Base-by-base conservation (phyloP, 2,329 filamentous ascomycete species). In the Stachybotrys chartarum region DNA sequence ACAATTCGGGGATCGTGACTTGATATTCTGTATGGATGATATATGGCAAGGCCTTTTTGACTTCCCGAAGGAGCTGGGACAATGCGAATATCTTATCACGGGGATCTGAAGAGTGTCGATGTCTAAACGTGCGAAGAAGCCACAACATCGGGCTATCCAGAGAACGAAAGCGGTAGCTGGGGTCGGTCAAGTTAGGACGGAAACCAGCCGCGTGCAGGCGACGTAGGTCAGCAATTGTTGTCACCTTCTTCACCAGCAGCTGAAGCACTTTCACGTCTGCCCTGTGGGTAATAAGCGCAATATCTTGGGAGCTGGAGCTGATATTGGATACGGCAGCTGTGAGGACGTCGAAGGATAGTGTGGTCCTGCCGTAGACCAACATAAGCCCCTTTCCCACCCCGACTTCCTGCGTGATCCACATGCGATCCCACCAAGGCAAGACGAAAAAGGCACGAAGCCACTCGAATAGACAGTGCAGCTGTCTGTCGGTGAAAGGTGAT, bases 331-430 rank as follows among this genome's bases (percentile, higher is more conserved):
- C 56, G 6, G 1, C 50, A 14, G 2, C 35, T 10, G 52, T 53
- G 10, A 61, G 52, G 3, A 50, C 12, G 16, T 50, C 44, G 50
- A 62, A 61, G 0, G 59, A 30, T 12, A 62, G 42, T 5, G 54
- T 60, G 30, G 56, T 46, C 32, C 54, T 61, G 14, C 58, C 59
- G 32, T 62, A 59, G 6, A 50, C 56, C 7, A 62, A 42, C 11
- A 51, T 45, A 8, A 62, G 58, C 46, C 60, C 58, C 30, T 53
- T 55, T 14, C 59, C 57, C 2, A 58, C 59, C 44, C 58, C 59
- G 18, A 59, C 60, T 51, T 62, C 60, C 50, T 62, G 60, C 6
- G 55, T 61, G 49, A 62, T 60, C 59, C 59, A 62, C 56, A 60
- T 58, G 35, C 60, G 60, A 61, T 61, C 56, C 60, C 60, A 62